phyloP scores from a whole-genome alignment of 163 green algal species.

The Scenedesmus sp. region DNA sequence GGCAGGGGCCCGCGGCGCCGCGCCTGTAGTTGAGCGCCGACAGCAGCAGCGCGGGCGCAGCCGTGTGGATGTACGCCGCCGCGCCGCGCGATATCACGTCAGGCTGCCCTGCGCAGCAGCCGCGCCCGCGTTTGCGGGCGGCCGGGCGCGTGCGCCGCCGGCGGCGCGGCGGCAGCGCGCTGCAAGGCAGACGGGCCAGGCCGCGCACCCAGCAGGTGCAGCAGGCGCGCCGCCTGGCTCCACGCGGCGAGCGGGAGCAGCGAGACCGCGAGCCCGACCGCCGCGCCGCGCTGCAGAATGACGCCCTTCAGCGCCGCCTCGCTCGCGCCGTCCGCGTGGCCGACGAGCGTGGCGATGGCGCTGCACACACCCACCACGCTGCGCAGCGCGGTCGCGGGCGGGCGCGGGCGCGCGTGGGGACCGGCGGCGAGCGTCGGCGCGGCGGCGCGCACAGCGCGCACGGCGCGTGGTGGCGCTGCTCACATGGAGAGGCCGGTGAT shows the following conservation, averaged over 20 bases:
- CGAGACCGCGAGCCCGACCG: neutral
- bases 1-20: too few relatives aligned
- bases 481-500: conserved; percentile 35
- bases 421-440: neutral
- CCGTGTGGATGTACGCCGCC: conserved; percentile 14
- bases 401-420: neutral
- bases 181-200: neutral
- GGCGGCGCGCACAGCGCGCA: neutral
- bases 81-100: neutral
- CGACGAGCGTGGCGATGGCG: conserved; percentile 29
- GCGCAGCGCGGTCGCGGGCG: neutral
- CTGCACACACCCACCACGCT: conserved; percentile 17
- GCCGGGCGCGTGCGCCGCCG: too few relatives aligned
- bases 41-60: conserved; percentile 8
- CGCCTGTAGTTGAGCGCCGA: conserved; percentile 4
- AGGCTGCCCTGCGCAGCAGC: neutral
- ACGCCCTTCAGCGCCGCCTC: conserved; percentile 4
- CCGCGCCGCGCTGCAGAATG: conserved; percentile 15
- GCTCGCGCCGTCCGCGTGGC: conserved; percentile 20
- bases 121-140: too few relatives aligned
- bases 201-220: conserved; percentile 11
- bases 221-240: neutral
- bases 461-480: conserved; percentile 1
- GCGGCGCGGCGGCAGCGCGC: too few relatives aligned
- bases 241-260: conserved; percentile 30